Conservation (phyloP, 2,329 filamentous ascomycete genomes). For the Penicillium sp. region DNA sequence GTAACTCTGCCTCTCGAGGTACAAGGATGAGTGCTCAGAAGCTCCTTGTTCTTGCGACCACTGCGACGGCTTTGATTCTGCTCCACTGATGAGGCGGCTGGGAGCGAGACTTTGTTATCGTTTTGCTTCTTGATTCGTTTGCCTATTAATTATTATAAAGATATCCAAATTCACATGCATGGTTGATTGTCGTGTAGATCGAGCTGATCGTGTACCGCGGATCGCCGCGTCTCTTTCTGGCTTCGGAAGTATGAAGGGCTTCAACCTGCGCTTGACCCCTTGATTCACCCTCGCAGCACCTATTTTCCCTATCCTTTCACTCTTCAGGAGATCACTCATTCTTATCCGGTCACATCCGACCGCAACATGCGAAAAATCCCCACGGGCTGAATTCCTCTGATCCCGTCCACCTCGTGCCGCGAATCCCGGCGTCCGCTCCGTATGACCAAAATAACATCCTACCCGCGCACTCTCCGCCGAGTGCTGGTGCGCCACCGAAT, state of each 20-base stretch:
- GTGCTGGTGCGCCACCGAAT: constrained; percentile 15
- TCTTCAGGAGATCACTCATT: not conserved
- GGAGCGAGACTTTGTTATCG: not conserved
- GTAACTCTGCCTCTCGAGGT: too few relatives aligned
- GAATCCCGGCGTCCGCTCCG: constrained; percentile 5
- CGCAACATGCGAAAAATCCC: constrained; percentile 1
- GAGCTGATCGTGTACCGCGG: not conserved
- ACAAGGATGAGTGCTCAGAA: too few relatives aligned
- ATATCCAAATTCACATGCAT: not conserved
- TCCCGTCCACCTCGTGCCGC: not conserved
- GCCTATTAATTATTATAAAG: not conserved
- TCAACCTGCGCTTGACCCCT: constrained; percentile 4
- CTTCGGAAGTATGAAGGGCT: constrained; percentile 13
- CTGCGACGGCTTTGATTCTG: too few relatives aligned
- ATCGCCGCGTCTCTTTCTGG: constrained; percentile 6
- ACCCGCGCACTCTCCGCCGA: constrained; percentile 13
- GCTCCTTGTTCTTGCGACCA: too few relatives aligned
- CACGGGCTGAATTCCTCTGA: not conserved
- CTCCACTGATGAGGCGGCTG: constrained; percentile 4
- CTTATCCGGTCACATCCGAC: constrained; percentile 2
- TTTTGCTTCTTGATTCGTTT: not conserved
- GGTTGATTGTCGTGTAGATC: constrained; percentile 2
- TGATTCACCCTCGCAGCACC: constrained; percentile 2
- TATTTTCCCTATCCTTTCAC: not conserved
- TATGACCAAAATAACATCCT: constrained; percentile 15